Base-by-base conservation (phyloP, 306 rosid genomes). In the Cyclanthera cordifolia region DNA sequence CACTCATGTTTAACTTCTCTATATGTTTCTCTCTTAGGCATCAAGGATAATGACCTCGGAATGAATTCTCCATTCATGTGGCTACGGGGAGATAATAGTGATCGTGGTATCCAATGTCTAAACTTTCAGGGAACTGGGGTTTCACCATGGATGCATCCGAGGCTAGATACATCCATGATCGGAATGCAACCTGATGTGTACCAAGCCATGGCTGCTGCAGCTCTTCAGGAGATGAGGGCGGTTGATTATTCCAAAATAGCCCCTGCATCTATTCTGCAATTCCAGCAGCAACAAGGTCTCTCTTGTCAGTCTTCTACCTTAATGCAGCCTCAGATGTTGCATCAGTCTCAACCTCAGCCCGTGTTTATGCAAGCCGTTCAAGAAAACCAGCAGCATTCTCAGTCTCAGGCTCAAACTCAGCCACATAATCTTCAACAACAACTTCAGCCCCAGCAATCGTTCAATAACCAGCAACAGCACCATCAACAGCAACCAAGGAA, bases 131-230 rank as follows among this genome's bases (percentile, higher is more conserved):
- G 99, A 54, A 73, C 85, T 52, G 96, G 96, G 69, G 87, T 87
- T 71, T 69, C 81, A 47, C 95, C 97, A 51, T 94, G 97, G 96
- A 85, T 90, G 95, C 99, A 88, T 75, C 92, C 86, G 19, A 82
- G 97, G 80, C 77, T 88, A 50, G 97, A 94, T 66, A 75, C 87
- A 25, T 79, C 96, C 72, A 72, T 93, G 89, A 76, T 88, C 68
- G 88, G 87, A 51, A 45, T 90, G 89, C 97, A 82, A 56, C 27
- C 96, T 27, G 99, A 94, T 58, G 65, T 88, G 84, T 90, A 88
- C 75, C 99, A 94, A 79, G 94, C 95, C 57, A 88, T 86, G 79
- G 95, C 96, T 45, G 84, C 99, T 65, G 91, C 96, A 20, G 95
- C 96, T 8, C 90, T 88, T 78, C 97, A 90, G 83, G 97, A 94